phyloP scores from a whole-genome alignment of 352 stramenopile genomes.

The Phytophthora rubi region DNA sequence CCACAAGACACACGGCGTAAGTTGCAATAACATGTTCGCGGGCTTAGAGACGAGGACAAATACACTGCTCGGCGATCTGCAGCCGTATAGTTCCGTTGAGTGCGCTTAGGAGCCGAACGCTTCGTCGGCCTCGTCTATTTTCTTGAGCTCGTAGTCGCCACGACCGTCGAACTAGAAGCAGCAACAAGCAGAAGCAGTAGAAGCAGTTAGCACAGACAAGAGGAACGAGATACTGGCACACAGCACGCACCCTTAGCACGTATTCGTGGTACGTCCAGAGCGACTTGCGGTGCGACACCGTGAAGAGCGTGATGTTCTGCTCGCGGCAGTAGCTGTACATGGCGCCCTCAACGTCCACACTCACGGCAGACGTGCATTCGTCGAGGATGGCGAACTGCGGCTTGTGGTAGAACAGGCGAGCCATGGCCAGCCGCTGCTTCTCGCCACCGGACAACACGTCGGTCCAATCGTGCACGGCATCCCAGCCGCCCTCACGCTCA shows the following conservation, averaged over 20 bases:
- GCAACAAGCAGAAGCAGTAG: conserved; percentile 7
- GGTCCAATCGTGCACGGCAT: conserved; percentile 80
- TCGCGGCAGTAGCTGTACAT: conserved; percentile 84
- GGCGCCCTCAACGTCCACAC: conserved; percentile 78
- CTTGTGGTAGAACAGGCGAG: conserved; percentile 85
- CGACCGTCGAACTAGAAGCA: conserved; percentile 78
- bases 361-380: conserved; percentile 81
- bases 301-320: conserved; percentile 92
- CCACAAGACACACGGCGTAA: conserved; percentile 14
- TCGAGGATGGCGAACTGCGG: conserved; percentile 90
- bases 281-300: conserved; percentile 91
- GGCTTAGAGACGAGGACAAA: conserved; percentile 17
- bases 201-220: conserved; percentile 5
- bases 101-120: conserved; percentile 71
- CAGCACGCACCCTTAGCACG: conserved; percentile 69
- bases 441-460: conserved; percentile 88
- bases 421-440: conserved; percentile 90
- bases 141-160: conserved; percentile 88
- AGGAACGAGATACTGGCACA: not conserved
- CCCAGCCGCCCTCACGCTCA: conserved; percentile 65
- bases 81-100: conserved; percentile 8
- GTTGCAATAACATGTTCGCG: conserved; percentile 14
- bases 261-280: conserved; percentile 92
- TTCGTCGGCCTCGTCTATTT: conserved; percentile 81
- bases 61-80: conserved; percentile 9